Evolutionary conservation across 805 yeast species (phyloP).

Genomic region (Pichia thaimueangensis): DNA sequence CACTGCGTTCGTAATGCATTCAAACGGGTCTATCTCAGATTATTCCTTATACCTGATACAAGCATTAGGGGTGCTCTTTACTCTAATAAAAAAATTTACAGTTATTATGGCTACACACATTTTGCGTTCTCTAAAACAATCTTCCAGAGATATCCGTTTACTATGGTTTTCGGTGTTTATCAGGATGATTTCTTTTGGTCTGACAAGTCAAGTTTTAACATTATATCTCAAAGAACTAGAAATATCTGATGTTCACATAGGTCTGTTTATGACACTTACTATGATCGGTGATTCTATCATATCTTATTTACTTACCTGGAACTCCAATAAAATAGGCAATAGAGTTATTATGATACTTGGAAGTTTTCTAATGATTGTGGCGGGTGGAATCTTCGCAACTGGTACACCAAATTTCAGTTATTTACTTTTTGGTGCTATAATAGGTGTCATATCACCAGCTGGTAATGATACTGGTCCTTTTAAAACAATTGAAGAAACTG

Average conservation of each 20-base stretch:
- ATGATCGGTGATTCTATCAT: slow-evolving; percentile 71
- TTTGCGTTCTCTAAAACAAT: slow-evolving; percentile 28
- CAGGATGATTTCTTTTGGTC: slow-evolving; percentile 68
- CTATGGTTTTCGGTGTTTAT: slow-evolving; percentile 66
- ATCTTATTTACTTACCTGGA: slow-evolving; percentile 68
- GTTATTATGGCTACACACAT: slow-evolving; percentile 25
- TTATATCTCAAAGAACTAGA: slow-evolving; percentile 52
- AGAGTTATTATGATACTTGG: slow-evolving; percentile 59
- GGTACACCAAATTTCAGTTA: slow-evolving; percentile 44
- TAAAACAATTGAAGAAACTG: slow-evolving; percentile 77
- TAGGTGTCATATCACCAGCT: slow-evolving; percentile 84
- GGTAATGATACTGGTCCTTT: slow-evolving; percentile 93
- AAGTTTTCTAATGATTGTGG: slow-evolving; percentile 54
- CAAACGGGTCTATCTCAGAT: too few species aligned
- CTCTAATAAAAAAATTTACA: too few species aligned
- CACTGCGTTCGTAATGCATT: too few species aligned
- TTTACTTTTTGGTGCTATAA: slow-evolving; percentile 61
- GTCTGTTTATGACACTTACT: slow-evolving; percentile 76
- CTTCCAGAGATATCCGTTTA: slow-evolving; percentile 46
- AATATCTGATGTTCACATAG: slow-evolving; percentile 54
- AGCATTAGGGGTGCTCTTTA: too few species aligned
- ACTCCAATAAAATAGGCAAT: slow-evolving; percentile 68
- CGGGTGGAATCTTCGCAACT: slow-evolving; percentile 62
- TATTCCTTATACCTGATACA: too few species aligned
- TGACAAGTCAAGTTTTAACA: slow-evolving; percentile 73